Evolutionary conservation across 1,284 basidiomycete genomes (phyloP), one percentile per base, ranked within the genome.

Genomic region (Grifola frondosa): DNA sequence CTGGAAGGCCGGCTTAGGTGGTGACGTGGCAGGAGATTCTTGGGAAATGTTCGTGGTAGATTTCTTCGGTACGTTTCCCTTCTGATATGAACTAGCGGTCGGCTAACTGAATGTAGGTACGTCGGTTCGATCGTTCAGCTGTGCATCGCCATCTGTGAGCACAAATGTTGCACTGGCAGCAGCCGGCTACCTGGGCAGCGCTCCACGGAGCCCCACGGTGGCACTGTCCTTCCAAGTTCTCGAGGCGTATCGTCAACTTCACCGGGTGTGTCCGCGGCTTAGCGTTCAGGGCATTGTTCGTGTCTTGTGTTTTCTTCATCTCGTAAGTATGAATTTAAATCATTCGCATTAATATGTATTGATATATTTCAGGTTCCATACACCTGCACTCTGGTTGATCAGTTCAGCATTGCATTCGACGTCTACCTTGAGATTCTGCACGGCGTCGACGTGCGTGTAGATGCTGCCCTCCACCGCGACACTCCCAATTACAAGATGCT

Each of bases 381-480:
- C 22, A 15, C 31, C 6, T 29, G 23, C 8, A 15, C 28, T 5
- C 26, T 52, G 1, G 39, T 41, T 1, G 26, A 44, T 8, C 39
- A 51, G 21, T 64, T 68, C 36, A 53, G 59, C 0, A 46, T 50
- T 6, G 47, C 56, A 0, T 67, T 56, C 41, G 62, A 69, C 33
- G 19, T 62, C 0, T 68, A 66, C 32, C 48, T 66, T 5, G 52
- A 54, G 8, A 49, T 68, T 2, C 41, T 49, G 0, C 46, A 43
- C 0, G 21, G 19, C 1, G 50, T 64, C 5, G 48, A 57, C 6
- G n/a, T 21, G 3, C 49, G 29, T 1, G 56, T 67, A 17, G 38
- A 51, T 12, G 16, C n/a, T 1, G 47, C 41, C 2, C 49, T 68
- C 0, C 34, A 41, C 3, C 50, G 56, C 2, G 47, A 61, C 24